These are phyloP conservation scores for Aspergillus persii DNA, from an alignment of 2,329 filamentous ascomycete genomes.

Conservation along the genomic window DNA sequence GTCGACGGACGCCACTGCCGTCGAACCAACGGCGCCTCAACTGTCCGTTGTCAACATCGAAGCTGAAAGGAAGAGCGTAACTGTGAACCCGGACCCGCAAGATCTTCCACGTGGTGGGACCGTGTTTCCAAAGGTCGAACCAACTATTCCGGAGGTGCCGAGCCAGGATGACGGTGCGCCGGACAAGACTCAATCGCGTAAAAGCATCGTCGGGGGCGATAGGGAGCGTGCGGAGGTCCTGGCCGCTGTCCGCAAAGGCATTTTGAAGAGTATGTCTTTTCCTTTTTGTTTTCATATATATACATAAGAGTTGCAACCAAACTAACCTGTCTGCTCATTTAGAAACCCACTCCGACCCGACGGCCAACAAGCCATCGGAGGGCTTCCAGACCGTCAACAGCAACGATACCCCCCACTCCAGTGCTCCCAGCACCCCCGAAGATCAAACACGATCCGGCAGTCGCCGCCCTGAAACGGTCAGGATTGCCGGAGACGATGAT, in stretches of 20 bases:
- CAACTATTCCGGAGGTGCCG: conserved; percentile 68
- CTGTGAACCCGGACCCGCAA: conserved; percentile 65
- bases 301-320: not conserved
- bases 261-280: conserved; percentile 75
- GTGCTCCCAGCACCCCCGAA: conserved; percentile 84
- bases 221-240: conserved; percentile 87
- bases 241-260: conserved; percentile 90
- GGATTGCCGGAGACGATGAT: conserved; percentile 82
- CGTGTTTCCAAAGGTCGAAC: conserved; percentile 79
- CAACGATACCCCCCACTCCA: conserved; percentile 78
- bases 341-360: conserved; percentile 57
- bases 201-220: conserved; percentile 89
- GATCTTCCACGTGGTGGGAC: conserved; percentile 69
- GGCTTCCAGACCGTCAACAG: conserved; percentile 59
- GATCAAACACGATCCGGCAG: conserved; percentile 62
- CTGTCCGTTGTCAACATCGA: conserved; percentile 96
- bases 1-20: conserved; percentile 61
- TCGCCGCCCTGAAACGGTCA: conserved; percentile 66
- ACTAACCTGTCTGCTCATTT: conserved; percentile 12
- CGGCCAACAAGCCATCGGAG: conserved; percentile 66
- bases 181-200: conserved; percentile 59
- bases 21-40: conserved; percentile 70
- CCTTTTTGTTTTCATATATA: too few species aligned
- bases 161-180: conserved; percentile 34
- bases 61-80: conserved; percentile 81